A percentile compares a stretch with the other conserved stretches of the same genome.
Conservation (phyloP, 768 basidiomycete genomes). For the Lyophyllum shimeji region DNA sequence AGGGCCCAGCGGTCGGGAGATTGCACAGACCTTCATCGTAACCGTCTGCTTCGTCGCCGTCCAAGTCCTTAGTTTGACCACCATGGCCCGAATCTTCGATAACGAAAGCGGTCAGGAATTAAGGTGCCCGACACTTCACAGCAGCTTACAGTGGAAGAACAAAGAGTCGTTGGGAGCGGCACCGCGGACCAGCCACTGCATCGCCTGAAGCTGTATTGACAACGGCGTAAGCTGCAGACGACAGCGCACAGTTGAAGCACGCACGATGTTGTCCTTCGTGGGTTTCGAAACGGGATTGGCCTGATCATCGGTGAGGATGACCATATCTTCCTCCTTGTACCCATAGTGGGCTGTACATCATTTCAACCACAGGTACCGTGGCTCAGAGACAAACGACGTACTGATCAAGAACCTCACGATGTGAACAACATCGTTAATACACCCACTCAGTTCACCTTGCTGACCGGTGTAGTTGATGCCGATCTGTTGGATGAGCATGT, state of each 20-base stretch:
- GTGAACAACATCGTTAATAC: constrained; percentile 90
- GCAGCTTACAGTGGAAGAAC: constrained; percentile 79
- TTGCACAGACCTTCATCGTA: constrained; percentile 65
- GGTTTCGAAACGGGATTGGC: constrained; percentile 62
- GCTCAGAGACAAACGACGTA: constrained; percentile 31
- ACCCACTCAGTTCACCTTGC: constrained; percentile 69
- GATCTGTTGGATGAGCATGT: constrained; percentile 46
- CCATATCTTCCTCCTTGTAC: constrained; percentile 80
- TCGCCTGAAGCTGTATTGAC: constrained; percentile 59
- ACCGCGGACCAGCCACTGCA: constrained; percentile 88
- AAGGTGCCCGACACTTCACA: neutral
- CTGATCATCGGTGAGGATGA: constrained; percentile 80
- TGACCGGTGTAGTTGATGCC: constrained; percentile 87
- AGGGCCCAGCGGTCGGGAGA: neutral
- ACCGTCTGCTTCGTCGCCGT: constrained; percentile 86
- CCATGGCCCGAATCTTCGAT: constrained; percentile 87
- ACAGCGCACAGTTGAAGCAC: constrained; percentile 18
- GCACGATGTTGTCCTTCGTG: constrained; percentile 78
- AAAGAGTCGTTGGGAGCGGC: constrained; percentile 83
- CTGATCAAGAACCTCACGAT: constrained; percentile 74
- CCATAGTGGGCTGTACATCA: constrained; percentile 49
- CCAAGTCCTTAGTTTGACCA: constrained; percentile 80
- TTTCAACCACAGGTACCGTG: neutral
- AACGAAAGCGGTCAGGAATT: neutral
- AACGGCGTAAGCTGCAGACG: neutral